Base-by-base conservation (phyloP, 192 early-diverging fungal genomes). In the Rhizophagus prolifer region DNA sequence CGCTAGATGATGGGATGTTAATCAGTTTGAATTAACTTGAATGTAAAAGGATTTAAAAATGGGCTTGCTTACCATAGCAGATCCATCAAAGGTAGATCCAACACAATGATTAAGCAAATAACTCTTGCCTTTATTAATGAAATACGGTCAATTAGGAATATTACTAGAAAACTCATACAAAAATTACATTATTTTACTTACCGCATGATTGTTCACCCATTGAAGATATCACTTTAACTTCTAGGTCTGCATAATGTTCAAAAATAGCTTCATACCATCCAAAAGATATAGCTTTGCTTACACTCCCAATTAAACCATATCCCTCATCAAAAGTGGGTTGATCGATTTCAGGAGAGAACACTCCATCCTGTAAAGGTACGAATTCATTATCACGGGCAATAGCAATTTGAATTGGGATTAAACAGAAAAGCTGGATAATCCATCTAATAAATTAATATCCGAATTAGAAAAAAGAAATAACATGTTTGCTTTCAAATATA, bases 131-230 rank as follows among this genome's bases (percentile, higher is more conserved):
- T 54, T 16, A 30, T 31, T 1, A 70, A 25, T n/a, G 5, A 21
- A 44, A 58, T 23, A 21, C 6, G 25, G 41, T 68, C 3, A 60
- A 34, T 54, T 31, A 19, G 7, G 7, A 72, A 60, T n/a, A n/a
- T 72, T 30, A 38, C 6, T 19, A 12, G 54, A 28, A 58, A 72
- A 16, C 16, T 21, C 3, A 72, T 59, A 19, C 6, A 28, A 59
- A 4, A 30, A 34, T 13, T 59, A 14, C 9, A 60, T 21, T 36
- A 70, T 34, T 30, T 28, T 28, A 59, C 30, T 77, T 70, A 5
- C 77, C 77, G 13, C 70, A 72, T 1, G 77, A 78, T 71, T 78
- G 77, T 28, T 78, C 77, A 4, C 77, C 77, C 77, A 78, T 78
- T 3, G 62, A 66, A 2, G 77, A 78, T n/a, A 78, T 59, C 4